Evolutionary conservation across 768 basidiomycete species (phyloP).

Genomic region (Podaxis rugospora): DNA sequence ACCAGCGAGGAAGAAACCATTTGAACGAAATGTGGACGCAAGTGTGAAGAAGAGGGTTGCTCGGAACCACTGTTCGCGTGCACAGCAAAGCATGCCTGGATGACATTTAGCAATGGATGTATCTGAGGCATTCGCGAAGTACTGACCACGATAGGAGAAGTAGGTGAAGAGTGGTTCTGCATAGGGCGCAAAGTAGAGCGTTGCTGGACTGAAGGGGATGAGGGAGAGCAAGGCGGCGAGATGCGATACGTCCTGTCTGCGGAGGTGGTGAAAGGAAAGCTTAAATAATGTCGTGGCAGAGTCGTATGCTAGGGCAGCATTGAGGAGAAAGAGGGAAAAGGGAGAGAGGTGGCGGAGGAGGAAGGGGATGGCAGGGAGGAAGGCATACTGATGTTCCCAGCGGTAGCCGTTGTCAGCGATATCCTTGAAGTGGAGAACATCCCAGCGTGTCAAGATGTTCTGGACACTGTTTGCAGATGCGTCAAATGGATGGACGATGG

Average conservation of each 20-base stretch:
- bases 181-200: constrained; percentile 68
- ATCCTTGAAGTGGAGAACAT: constrained; percentile 74
- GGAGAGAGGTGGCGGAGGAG: constrained; percentile 22
- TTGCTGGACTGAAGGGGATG: constrained; percentile 76
- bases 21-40: constrained; percentile 69
- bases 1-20: constrained; percentile 71
- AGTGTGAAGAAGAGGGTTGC: constrained; percentile 61
- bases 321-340: constrained; percentile 23
- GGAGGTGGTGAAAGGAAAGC: constrained; percentile 55
- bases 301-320: constrained; percentile 36
- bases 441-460: constrained; percentile 64
- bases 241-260: constrained; percentile 53
- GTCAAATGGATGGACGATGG: constrained; percentile 33
- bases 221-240: constrained; percentile 66
- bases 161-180: constrained; percentile 85
- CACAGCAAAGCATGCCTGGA: constrained; percentile 58
- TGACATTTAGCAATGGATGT: neutral
- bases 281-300: constrained; percentile 46
- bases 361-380: constrained; percentile 65
- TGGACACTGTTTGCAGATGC: constrained; percentile 23
- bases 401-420: constrained; percentile 54
- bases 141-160: constrained; percentile 67
- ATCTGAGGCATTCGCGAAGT: neutral
- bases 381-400: constrained; percentile 87
- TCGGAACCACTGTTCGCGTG: constrained; percentile 41